These are phyloP conservation scores for Boletus speciosus DNA, from an alignment of 768 basidiomycete genomes.

Conservation along the genomic window DNA sequence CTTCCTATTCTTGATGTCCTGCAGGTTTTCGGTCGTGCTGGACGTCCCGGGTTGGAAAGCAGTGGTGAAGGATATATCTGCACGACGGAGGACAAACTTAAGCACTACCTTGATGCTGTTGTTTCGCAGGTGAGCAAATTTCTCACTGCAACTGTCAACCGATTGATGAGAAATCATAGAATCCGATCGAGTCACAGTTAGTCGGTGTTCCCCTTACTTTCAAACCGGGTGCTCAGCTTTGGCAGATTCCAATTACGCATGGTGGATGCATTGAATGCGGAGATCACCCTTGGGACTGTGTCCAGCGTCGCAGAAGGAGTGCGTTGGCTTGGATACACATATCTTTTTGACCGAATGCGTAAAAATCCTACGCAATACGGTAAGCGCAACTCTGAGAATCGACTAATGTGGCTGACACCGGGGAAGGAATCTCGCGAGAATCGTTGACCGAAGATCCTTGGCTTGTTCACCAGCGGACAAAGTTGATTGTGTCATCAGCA, in stretches of 20 bases:
- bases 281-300: constrained; percentile 93
- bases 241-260: constrained; percentile 76
- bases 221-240: constrained; percentile 1
- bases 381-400: constrained; percentile 26
- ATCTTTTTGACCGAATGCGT: constrained; percentile 91
- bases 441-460: constrained; percentile 66
- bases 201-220: constrained; percentile 18
- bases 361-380: constrained; percentile 89
- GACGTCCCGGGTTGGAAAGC: constrained; percentile 78
- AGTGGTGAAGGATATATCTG: constrained; percentile 98
- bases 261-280: constrained; percentile 90
- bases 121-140: constrained; percentile 66
- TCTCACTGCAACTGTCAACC: not conserved
- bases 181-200: constrained; percentile 94
- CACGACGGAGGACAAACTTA: constrained; percentile 88
- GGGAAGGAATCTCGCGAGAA: constrained; percentile 69
- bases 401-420: not conserved
- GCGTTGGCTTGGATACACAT: constrained; percentile 96
- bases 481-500: constrained; percentile 67
- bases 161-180: constrained; percentile 40
- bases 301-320: constrained; percentile 82
- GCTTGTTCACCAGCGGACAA: constrained; percentile 64
- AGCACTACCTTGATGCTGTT: constrained; percentile 85
- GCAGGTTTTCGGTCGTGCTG: constrained; percentile 97
- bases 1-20: constrained; percentile 93